Percentiles rank a stretch among this genome's conserved stretches.
Conservation (phyloP, 2,329 filamentous ascomycete species). For the Fusarium sp. region DNA sequence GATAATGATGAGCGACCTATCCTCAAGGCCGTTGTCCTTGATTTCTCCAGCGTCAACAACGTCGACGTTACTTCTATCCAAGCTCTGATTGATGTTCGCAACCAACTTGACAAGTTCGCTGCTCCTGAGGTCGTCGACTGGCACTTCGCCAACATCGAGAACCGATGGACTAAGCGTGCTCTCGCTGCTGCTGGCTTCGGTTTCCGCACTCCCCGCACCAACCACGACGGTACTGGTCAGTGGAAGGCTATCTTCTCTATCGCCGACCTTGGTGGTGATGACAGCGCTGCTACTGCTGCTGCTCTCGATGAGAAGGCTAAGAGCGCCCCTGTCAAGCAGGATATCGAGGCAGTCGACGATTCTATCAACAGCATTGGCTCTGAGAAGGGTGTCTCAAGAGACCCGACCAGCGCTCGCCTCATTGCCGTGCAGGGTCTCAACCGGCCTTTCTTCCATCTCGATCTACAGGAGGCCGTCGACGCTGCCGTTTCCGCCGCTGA, state of each 20-base stretch:
- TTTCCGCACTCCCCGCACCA: constrained; percentile 46
- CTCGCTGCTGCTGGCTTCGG: constrained; percentile 65
- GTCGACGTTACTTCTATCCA: constrained; percentile 66
- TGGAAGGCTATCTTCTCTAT: constrained; percentile 90
- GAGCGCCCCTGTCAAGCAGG: constrained; percentile 31
- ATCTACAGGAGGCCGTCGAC: constrained; percentile 60
- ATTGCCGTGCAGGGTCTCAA: constrained; percentile 57
- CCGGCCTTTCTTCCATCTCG: constrained; percentile 62
- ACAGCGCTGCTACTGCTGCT: constrained; percentile 67
- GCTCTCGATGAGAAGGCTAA: constrained; percentile 67
- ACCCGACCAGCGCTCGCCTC: constrained; percentile 45
- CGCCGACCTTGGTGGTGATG: constrained; percentile 79
- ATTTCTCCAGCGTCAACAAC: constrained; percentile 64
- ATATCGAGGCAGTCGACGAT: constrained; percentile 43
- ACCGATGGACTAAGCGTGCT: constrained; percentile 66
- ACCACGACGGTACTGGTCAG: constrained; percentile 40
- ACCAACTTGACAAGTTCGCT: constrained; percentile 62
- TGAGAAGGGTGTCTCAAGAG: constrained; percentile 43
- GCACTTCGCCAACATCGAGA: constrained; percentile 63
- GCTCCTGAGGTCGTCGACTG: constrained; percentile 56
- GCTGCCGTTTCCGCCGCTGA: constrained; percentile 52
- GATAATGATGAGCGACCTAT: constrained; percentile 55
- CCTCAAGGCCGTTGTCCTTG: constrained; percentile 64
- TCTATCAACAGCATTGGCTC: constrained; percentile 36
- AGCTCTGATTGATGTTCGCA: constrained; percentile 62